Evolutionary conservation across 257 asterid species (phyloP), one percentile per base, ranked within the genome.

Genomic region (Solanum paucissectum): DNA sequence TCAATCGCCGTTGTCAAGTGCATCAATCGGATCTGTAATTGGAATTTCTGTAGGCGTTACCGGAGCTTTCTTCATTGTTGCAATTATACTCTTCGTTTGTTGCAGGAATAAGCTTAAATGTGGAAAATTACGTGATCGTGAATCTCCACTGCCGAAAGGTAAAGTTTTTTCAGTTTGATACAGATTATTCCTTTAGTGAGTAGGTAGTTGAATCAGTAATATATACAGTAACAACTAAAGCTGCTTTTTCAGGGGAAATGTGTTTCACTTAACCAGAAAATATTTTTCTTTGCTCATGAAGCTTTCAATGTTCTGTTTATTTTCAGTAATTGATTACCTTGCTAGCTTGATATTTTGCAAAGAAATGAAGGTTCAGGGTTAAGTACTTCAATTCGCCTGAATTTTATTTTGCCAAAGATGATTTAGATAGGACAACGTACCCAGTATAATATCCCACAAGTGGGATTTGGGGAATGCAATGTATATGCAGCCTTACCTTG

Each of bases 21-120:
- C 73, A 60, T 60, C 88, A 38, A 55, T 75, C 33, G 85, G 85
- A n/a, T 21, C 71, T 20, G 49, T 75, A 23, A 40, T 87, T 58
- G 88, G 75, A 52, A 73, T 86, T 74, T 72, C 84, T 13, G 46
- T 86, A 7, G 88, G 85, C 23, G 68, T 87, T 34, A 76, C 86
- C 1, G 88, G 88, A 58, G 74, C 73, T n/a, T 55, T 87, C 71
- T 75, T 87, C 36, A 52, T 74, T 55, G 27, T 87, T 32, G 88
- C 84, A 16, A 20, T 55, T 21, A 55, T 75, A 18, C 66, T 75
- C 16, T 74, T 36, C 27, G 34, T 74, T 18, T 87, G 85, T 75
- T 75, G 42, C 42, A 75, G 75, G 46, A 87, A 58, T 12, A 87
- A 37, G 38, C 33, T 29, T 29, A 55, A 76, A 16, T 10, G 12